phyloP scores from a whole-genome alignment of 2,329 filamentous ascomycete species.

The Aspergillus sclerotialis region DNA sequence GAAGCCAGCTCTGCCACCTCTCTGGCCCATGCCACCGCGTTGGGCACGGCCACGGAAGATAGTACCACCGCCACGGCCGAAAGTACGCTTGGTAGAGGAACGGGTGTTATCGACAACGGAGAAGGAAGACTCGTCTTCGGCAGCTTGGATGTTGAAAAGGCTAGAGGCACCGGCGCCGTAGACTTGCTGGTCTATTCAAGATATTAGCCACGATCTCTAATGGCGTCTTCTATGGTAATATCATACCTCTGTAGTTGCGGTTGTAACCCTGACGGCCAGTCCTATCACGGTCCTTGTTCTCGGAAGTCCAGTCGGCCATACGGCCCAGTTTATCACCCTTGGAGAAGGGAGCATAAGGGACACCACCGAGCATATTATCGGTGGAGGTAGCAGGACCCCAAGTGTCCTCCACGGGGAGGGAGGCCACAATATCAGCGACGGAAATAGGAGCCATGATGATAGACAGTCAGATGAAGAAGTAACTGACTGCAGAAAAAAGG shows the following conservation, averaged over 20 bases:
- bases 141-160: conserved; percentile 81
- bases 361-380: conserved; percentile 86
- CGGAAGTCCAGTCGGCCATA: conserved; percentile 96
- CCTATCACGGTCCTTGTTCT: conserved; percentile 68
- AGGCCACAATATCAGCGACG: conserved; percentile 60
- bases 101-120: conserved; percentile 94
- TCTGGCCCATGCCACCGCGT: conserved; percentile 68
- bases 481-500: too few relatives aligned
- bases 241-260: conserved; percentile 80
- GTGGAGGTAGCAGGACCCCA: conserved; percentile 82
- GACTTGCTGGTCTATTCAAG: conserved; percentile 74
- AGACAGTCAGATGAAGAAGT: too few relatives aligned
- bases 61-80: conserved; percentile 76
- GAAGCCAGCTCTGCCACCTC: conserved; percentile 64
- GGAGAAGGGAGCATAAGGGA: conserved; percentile 95
- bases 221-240: not conserved
- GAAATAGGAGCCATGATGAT: conserved; percentile 46
- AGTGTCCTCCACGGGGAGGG: conserved; percentile 66
- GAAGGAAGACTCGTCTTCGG: conserved; percentile 95
- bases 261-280: conserved; percentile 84
- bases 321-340: conserved; percentile 98
- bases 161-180: conserved; percentile 85
- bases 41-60: conserved; percentile 75
- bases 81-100: conserved; percentile 75
- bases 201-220: conserved; percentile 6